These are phyloP conservation scores for Colletotrichum musae DNA, from an alignment of 2,329 filamentous ascomycete species.

Conservation along the genomic window DNA sequence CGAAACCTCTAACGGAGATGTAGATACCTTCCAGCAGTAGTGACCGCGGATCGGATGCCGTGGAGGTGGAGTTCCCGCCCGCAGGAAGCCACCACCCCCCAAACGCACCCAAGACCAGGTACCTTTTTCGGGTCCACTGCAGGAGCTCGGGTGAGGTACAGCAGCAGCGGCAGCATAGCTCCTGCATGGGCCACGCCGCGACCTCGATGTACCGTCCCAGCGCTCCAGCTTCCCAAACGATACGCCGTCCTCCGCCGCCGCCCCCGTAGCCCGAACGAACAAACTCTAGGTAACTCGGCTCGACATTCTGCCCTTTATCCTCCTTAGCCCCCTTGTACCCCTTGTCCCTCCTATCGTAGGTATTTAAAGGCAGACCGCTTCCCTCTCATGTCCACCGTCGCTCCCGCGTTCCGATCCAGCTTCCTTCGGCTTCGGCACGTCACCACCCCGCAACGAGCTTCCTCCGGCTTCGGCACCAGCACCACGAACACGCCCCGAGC, in stretches of 20 bases:
- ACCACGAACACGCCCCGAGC: background rate
- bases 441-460: slow-evolving; percentile 14
- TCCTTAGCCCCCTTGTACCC: background rate
- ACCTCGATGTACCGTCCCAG: slow-evolving; percentile 1
- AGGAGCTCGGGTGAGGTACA: slow-evolving; percentile 2
- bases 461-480: slow-evolving; percentile 17
- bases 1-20: background rate
- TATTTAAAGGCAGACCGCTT: slow-evolving; percentile 7
- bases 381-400: background rate
- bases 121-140: background rate
- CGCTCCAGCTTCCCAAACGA: slow-evolving; percentile 16
- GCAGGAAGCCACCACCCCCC: too few relatives aligned
- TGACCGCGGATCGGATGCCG: background rate
- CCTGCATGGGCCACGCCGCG: slow-evolving; percentile 7
- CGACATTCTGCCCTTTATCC: background rate
- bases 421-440: slow-evolving; percentile 27
- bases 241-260: background rate
- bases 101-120: background rate
- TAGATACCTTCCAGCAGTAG: background rate
- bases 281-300: slow-evolving; percentile 24
- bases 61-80: background rate
- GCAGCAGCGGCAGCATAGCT: background rate
- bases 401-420: slow-evolving; percentile 1
- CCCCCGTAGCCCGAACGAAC: too few relatives aligned
- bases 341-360: too few relatives aligned